A percentile compares a stretch with the other conserved stretches of the same genome.
Conservation (phyloP, 2,329 filamentous ascomycete species). For the Diplodia corticola region DNA sequence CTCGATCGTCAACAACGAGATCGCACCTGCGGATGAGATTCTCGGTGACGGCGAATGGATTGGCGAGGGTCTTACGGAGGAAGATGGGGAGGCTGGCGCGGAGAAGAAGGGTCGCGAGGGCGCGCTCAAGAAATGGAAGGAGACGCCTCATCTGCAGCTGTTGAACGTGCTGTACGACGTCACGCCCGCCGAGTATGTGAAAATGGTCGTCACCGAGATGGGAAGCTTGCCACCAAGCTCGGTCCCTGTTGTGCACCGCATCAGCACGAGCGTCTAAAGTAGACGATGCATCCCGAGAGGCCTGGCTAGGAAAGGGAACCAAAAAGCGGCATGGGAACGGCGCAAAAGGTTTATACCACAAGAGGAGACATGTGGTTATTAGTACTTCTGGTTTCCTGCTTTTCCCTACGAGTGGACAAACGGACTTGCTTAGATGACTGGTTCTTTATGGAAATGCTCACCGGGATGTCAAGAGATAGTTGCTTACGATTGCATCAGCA, state of each 20-base stretch:
- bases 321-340: constrained; percentile 18
- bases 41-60: constrained; percentile 40
- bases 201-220: constrained; percentile 87
- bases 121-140: constrained; percentile 38
- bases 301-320: not conserved
- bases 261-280: constrained; percentile 39
- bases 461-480: not conserved
- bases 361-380: not conserved
- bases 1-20: constrained; percentile 91
- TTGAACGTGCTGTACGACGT: constrained; percentile 87
- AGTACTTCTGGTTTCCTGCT: not conserved
- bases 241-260: constrained; percentile 71
- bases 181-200: constrained; percentile 82
- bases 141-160: constrained; percentile 51
- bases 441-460: not conserved
- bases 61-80: constrained; percentile 34
- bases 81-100: constrained; percentile 29
- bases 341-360: constrained; percentile 2
- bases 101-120: constrained; percentile 51
- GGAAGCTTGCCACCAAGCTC: constrained; percentile 83
- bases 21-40: constrained; percentile 72
- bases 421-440: not conserved
- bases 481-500: not conserved
- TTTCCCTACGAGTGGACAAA: not conserved
- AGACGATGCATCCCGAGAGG: not conserved